A percentile compares a stretch with the other conserved stretches of the same genome.
These are phyloP conservation scores for Lachnellula suecica DNA, from an alignment of 2,329 filamentous ascomycete species.

Conservation along the genomic window DNA sequence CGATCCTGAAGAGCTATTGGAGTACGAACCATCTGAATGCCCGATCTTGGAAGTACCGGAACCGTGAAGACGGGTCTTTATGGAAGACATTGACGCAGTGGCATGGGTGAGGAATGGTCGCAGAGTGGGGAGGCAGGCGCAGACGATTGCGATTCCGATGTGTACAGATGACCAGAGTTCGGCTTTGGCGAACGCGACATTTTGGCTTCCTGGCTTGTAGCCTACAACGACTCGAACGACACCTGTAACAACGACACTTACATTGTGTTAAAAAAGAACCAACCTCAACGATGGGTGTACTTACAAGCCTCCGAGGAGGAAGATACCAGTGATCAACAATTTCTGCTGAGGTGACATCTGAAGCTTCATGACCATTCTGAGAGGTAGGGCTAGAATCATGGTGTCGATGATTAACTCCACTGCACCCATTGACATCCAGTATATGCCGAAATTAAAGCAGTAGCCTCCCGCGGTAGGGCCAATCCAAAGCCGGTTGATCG, in stretches of 20 bases:
- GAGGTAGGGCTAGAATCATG: background rate
- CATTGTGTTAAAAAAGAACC: background rate
- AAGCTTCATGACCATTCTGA: background rate
- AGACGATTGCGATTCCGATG: slow-evolving; percentile 14
- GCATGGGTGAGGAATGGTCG: slow-evolving; percentile 7
- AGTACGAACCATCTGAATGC: background rate
- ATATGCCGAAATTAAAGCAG: slow-evolving; percentile 1
- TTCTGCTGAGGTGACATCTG: background rate
- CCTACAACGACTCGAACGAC: slow-evolving; percentile 10
- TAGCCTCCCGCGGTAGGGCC: background rate
- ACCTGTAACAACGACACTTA: slow-evolving; percentile 13
- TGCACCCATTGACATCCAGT: slow-evolving; percentile 2
- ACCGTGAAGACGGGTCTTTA: background rate
- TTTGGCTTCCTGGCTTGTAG: slow-evolving; percentile 11
- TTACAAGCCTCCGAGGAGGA: slow-evolving; percentile 6
- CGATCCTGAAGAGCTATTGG: background rate
- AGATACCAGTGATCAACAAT: background rate
- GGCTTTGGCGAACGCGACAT: slow-evolving; percentile 11
- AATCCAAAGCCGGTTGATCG: background rate
- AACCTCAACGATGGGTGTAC: background rate
- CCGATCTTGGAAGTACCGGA: background rate
- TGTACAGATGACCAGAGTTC: slow-evolving; percentile 15
- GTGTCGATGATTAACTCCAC: background rate
- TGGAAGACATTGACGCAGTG: background rate
- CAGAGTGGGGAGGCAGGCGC: slow-evolving; percentile 13